Conservation (phyloP, 2,329 filamentous ascomycete genomes). For the Clonostachys solani region DNA sequence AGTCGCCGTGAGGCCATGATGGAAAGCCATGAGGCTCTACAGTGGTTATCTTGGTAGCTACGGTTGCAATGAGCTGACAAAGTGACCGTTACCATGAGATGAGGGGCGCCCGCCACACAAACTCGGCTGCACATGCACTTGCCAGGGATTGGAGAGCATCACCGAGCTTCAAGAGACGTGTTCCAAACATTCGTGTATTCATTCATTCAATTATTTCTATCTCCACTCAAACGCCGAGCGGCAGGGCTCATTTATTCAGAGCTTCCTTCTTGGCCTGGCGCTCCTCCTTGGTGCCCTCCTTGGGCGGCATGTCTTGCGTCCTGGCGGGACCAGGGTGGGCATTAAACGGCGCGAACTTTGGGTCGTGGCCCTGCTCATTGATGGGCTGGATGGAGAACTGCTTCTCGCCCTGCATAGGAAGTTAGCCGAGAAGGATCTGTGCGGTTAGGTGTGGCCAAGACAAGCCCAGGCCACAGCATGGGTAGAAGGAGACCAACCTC, state of each 20-base stretch:
- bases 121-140: no score
- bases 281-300: slow-evolving; percentile 65
- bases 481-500: no score
- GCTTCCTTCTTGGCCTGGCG: slow-evolving; percentile 59
- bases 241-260: slow-evolving; percentile 52
- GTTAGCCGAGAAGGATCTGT: no score
- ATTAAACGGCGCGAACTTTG: slow-evolving; percentile 45
- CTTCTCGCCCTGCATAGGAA: slow-evolving; percentile 28
- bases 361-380: slow-evolving; percentile 32
- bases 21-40: no score
- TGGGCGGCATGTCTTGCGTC: slow-evolving; percentile 44
- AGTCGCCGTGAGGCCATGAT: no score
- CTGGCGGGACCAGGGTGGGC: slow-evolving; percentile 56
- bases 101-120: no score
- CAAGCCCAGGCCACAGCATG: no score
- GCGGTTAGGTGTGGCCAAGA: no score
- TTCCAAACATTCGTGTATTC: neutral
- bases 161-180: neutral
- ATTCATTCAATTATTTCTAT: neutral
- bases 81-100: no score
- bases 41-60: no score
- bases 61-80: no score
- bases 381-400: slow-evolving; percentile 40
- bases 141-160: no score
- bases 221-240: neutral